phyloP scores from a whole-genome alignment of 179 eudicot species.

The Spergularia azorica region DNA sequence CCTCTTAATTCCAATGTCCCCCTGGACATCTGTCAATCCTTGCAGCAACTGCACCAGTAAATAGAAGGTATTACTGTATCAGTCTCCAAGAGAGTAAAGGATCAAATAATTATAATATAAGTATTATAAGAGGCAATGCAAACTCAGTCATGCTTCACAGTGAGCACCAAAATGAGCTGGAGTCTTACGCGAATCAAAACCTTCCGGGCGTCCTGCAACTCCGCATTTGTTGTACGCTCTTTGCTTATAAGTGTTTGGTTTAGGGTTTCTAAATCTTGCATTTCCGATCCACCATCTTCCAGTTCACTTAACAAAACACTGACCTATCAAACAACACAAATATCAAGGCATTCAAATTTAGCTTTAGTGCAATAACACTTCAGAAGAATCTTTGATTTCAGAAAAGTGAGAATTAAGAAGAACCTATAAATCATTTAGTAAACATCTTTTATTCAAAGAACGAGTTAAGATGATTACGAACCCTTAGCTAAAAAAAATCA shows the following conservation, averaged over 20 bases:
- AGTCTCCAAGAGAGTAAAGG: neutral
- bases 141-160: neutral
- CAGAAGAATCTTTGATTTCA: neutral
- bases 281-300: constrained; percentile 36
- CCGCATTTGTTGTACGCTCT: constrained; percentile 31
- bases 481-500: neutral
- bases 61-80: constrained; percentile 8
- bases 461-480: too few relatives aligned
- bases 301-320: constrained; percentile 33
- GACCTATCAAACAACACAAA: constrained; percentile 35
- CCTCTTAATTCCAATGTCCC: constrained; percentile 43
- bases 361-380: constrained; percentile 22
- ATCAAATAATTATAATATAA: neutral
- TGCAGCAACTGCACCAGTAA: constrained; percentile 35
- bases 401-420: neutral
- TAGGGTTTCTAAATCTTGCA: constrained; percentile 37
- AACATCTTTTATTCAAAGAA: too few relatives aligned
- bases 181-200: constrained; percentile 34
- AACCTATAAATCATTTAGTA: too few relatives aligned
- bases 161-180: neutral
- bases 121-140: constrained; percentile 2
- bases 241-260: constrained; percentile 40
- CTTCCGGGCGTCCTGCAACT: constrained; percentile 42
- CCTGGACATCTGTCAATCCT: constrained; percentile 31
- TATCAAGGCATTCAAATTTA: constrained; percentile 13